Conservation (phyloP, 306 rosid genomes). For the Vachellia collinsii region DNA sequence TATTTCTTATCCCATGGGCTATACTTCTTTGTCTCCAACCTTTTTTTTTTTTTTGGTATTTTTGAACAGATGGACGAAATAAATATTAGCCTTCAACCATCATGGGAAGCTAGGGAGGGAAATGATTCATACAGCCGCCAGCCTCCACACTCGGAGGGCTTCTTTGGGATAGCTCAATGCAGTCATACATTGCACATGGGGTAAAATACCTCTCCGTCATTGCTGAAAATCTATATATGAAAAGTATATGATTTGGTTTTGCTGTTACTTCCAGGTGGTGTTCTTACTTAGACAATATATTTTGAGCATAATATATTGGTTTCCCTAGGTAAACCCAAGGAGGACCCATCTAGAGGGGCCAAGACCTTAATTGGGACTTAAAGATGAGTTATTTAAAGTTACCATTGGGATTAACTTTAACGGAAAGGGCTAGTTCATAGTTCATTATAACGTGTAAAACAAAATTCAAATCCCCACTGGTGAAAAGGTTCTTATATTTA, state of each 20-base stretch:
- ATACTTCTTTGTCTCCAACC: conserved; percentile 17
- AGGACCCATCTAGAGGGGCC: background rate
- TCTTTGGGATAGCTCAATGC: conserved; percentile 48
- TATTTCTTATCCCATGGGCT: background rate
- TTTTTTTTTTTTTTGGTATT: conserved; percentile 13
- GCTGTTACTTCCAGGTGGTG: background rate
- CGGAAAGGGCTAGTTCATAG: too few species aligned
- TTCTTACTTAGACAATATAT: background rate
- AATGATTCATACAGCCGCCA: conserved; percentile 46
- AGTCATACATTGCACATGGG: conserved; percentile 54
- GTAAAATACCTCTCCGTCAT: conserved; percentile 39
- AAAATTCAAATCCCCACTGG: too few species aligned
- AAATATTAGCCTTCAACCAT: conserved; percentile 40
- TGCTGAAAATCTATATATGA: background rate
- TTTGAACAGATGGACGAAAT: conserved; percentile 55
- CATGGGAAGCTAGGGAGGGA: conserved; percentile 52
- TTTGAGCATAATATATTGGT: background rate
- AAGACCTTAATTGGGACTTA: background rate
- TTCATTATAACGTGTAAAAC: too few species aligned
- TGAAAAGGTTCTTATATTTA: too few species aligned
- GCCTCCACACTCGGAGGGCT: conserved; percentile 47
- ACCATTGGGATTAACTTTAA: too few species aligned
- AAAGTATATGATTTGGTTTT: background rate
- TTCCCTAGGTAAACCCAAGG: background rate
- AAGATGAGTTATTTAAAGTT: background rate